Percentiles rank a stretch among this genome's conserved stretches.
These are phyloP conservation scores for Artomyces pyxidatus DNA, from an alignment of 768 basidiomycete genomes.

Conservation along the genomic window DNA sequence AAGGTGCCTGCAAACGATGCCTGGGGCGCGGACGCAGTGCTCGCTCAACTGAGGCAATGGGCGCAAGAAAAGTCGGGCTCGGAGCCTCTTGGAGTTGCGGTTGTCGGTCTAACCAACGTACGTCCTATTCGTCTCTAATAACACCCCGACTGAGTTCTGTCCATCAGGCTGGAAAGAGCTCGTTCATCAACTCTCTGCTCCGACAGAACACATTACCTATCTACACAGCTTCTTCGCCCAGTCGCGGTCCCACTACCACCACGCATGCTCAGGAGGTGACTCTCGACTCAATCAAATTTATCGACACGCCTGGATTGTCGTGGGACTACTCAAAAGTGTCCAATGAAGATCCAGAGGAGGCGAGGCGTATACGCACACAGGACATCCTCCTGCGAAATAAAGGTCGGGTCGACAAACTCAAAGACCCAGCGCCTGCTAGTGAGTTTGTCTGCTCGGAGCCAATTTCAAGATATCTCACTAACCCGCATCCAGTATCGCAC, in stretches of 20 bases:
- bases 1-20: conserved; percentile 47
- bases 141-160: conserved; percentile 2
- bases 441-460: too few relatives aligned
- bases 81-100: conserved; percentile 56
- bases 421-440: conserved; percentile 70
- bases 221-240: conserved; percentile 40
- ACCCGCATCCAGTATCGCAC: conserved; percentile 38
- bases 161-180: conserved; percentile 70
- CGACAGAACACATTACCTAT: conserved; percentile 43
- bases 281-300: conserved; percentile 48
- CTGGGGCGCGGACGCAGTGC: conserved; percentile 47
- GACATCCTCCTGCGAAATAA: conserved; percentile 76
- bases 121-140: conserved; percentile 19
- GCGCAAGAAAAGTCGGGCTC: conserved; percentile 39
- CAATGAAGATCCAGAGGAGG: conserved; percentile 32
- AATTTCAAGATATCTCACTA: not conserved
- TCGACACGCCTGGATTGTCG: conserved; percentile 86
- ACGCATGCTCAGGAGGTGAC: conserved; percentile 55
- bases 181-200: conserved; percentile 74
- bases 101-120: conserved; percentile 82
- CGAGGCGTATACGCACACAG: conserved; percentile 35
- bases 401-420: conserved; percentile 78
- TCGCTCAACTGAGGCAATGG: conserved; percentile 38
- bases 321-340: conserved; percentile 40
- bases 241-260: conserved; percentile 65